A percentile compares a stretch with the other conserved stretches of the same genome.
phyloP scores from a whole-genome alignment of 805 yeast species.

The Spencermartinsiella europaea region DNA sequence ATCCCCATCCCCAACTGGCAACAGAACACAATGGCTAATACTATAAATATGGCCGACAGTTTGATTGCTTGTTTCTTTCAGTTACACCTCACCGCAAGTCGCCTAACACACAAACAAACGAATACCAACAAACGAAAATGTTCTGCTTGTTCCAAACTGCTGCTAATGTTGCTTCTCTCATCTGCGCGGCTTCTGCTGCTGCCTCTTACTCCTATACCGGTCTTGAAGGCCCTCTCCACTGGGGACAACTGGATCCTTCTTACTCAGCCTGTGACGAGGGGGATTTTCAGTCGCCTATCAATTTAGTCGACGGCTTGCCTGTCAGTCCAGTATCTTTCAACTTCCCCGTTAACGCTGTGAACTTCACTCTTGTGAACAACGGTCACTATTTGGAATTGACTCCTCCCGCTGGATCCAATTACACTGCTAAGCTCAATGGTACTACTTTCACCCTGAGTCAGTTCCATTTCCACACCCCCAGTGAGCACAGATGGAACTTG shows the following conservation, averaged over 20 bases:
- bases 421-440: neutral
- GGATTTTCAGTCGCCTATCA: slow-evolving; percentile 5
- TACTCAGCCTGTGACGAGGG: slow-evolving; percentile 3
- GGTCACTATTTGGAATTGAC: slow-evolving; percentile 2
- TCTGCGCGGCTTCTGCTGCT: neutral
- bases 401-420: neutral
- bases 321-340: neutral
- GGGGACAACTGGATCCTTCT: neutral
- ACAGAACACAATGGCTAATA: no score
- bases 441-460: slow-evolving; percentile 1
- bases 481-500: slow-evolving; percentile 5
- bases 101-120: no score
- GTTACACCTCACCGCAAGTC: no score
- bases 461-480: slow-evolving; percentile 9
- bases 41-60: no score
- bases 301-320: neutral
- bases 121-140: no score
- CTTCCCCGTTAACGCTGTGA: neutral
- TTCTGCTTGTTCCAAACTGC: no score
- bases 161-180: no score
- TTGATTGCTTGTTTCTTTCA: no score
- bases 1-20: no score
- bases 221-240: neutral
- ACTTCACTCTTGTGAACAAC: slow-evolving; percentile 1
- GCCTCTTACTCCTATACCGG: neutral